phyloP scores from a whole-genome alignment of 768 basidiomycete species.

The Phallus indusiatus region DNA sequence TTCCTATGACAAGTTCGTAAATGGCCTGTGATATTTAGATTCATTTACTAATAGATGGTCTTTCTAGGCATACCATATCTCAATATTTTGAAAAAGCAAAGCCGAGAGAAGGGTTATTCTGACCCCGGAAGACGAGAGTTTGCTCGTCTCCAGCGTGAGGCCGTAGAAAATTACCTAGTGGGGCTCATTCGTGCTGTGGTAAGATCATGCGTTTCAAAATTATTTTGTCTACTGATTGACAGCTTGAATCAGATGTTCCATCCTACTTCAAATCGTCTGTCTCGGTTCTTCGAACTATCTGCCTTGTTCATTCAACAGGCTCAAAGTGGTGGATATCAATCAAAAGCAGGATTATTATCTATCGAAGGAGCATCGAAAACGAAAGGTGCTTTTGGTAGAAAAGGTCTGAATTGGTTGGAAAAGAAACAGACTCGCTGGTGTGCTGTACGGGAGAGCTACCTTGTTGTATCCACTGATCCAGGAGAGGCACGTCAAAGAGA shows the following conservation, averaged over 20 bases:
- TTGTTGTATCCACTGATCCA: slow-evolving; percentile 79
- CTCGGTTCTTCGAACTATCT: slow-evolving; percentile 87
- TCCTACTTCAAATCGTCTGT: slow-evolving; percentile 80
- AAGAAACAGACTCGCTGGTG: slow-evolving; percentile 78
- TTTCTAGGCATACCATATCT: slow-evolving; percentile 75
- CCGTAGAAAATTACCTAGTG: slow-evolving; percentile 81
- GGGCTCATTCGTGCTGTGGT: slow-evolving; percentile 85
- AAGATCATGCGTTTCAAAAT: slow-evolving; percentile 18
- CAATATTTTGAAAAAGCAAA: slow-evolving; percentile 69
- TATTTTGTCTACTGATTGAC: background rate
- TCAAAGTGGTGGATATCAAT: slow-evolving; percentile 72
- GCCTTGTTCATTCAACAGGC: slow-evolving; percentile 78
- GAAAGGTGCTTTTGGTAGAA: slow-evolving; percentile 52
- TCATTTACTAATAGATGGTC: background rate
- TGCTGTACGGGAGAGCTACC: slow-evolving; percentile 82
- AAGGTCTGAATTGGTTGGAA: slow-evolving; percentile 48
- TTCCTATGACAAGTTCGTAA: slow-evolving; percentile 61
- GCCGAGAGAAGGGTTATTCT: slow-evolving; percentile 37
- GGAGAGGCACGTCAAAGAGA: slow-evolving; percentile 51
- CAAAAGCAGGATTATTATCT: slow-evolving; percentile 80
- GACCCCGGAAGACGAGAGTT: slow-evolving; percentile 58
- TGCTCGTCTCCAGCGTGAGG: slow-evolving; percentile 71
- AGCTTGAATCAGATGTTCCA: slow-evolving; percentile 73
- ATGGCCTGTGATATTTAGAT: slow-evolving; percentile 12
- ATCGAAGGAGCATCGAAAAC: slow-evolving; percentile 45